Evolutionary conservation across 2,329 filamentous ascomycete genomes (phyloP).

Genomic region (Paecilomyces sp.): DNA sequence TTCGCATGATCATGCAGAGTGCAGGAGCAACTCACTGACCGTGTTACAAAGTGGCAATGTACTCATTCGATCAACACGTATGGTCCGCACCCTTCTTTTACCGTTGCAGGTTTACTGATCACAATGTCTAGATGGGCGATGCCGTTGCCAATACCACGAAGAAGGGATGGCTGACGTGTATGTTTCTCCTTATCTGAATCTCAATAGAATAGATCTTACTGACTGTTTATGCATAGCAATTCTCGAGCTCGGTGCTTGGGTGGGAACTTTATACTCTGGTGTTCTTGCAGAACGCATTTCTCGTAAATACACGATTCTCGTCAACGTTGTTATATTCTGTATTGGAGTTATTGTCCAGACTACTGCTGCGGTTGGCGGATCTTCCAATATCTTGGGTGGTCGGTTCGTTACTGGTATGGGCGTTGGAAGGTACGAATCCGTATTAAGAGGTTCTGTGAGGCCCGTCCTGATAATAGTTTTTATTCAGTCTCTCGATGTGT

Average conservation of each 20-base stretch:
- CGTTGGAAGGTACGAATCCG: conserved; percentile 42
- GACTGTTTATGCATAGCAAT: conserved; percentile 9
- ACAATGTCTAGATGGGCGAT: neutral
- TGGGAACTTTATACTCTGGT: conserved; percentile 23
- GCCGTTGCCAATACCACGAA: neutral
- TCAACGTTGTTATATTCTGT: conserved; percentile 27
- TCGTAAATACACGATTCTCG: conserved; percentile 26
- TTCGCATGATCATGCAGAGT: neutral
- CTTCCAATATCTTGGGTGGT: conserved; percentile 59
- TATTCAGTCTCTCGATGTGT: conserved; percentile 20
- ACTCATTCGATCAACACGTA: neutral
- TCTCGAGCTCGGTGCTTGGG: conserved; percentile 29
- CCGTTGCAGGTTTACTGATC: neutral
- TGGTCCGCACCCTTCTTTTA: neutral
- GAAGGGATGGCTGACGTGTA: conserved; percentile 22
- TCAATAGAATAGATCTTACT: neutral
- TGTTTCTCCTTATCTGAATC: neutral
- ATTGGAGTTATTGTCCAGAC: conserved; percentile 56
- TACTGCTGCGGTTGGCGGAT: conserved; percentile 47
- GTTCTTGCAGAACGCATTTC: conserved; percentile 21
- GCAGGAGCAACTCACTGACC: neutral
- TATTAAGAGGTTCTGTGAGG: neutral
- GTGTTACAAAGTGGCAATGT: neutral
- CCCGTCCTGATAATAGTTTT: conserved; percentile 5
- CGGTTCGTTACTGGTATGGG: conserved; percentile 56